These are phyloP conservation scores for Penicillium roqueforti DNA, from an alignment of 495 filamentous ascomycete genomes.

Conservation along the genomic window DNA sequence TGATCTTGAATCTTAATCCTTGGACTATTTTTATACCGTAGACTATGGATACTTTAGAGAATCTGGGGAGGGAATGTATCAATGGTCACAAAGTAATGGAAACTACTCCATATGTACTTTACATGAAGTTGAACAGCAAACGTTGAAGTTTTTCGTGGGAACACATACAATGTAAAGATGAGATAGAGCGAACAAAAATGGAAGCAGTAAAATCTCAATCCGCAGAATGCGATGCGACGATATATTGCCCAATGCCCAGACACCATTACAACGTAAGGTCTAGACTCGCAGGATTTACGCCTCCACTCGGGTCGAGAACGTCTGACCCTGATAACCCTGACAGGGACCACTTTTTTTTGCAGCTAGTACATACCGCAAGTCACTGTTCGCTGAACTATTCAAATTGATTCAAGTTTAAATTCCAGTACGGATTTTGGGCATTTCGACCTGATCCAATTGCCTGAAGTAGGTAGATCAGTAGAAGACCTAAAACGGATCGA, in stretches of 20 bases:
- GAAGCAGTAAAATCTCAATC: background rate
- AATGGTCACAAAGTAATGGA: too few relatives aligned
- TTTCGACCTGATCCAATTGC: background rate
- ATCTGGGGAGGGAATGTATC: too few relatives aligned
- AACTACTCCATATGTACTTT: too few relatives aligned
- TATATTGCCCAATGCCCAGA: too few relatives aligned
- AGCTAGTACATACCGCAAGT: background rate
- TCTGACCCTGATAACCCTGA: background rate
- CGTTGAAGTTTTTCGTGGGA: background rate
- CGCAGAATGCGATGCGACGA: background rate
- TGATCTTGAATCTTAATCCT: too few relatives aligned
- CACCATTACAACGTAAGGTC: background rate
- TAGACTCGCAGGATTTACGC: background rate
- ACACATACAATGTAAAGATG: too few relatives aligned
- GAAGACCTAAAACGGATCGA: background rate
- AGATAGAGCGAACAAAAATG: too few relatives aligned
- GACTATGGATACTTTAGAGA: background rate
- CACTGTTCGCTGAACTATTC: background rate
- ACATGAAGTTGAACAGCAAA: background rate
- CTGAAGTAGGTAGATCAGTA: background rate
- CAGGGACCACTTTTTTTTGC: background rate
- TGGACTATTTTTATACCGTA: background rate
- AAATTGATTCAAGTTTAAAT: background rate
- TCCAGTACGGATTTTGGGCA: background rate
- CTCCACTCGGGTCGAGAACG: constrained; percentile 7